A percentile compares a stretch with the other conserved stretches of the same genome.
These are phyloP conservation scores for Microcyclospora pomicola DNA, from an alignment of 2,329 filamentous ascomycete species.

Conservation along the genomic window DNA sequence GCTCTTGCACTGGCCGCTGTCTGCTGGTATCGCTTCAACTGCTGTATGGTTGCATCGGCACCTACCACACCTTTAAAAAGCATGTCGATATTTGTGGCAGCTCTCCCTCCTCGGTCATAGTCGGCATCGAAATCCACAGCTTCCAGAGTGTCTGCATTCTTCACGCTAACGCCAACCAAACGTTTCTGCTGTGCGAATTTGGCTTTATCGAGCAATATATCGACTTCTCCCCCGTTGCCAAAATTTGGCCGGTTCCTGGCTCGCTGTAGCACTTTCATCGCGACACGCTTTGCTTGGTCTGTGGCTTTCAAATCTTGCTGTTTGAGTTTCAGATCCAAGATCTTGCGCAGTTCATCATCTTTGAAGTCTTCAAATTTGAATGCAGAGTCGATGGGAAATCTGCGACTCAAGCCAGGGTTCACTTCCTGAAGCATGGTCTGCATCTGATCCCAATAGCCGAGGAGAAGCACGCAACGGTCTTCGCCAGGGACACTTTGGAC, in stretches of 20 bases:
- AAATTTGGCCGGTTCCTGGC: constrained; percentile 52
- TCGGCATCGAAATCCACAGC: constrained; percentile 46
- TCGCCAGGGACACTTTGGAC: constrained; percentile 57
- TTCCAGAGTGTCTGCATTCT: constrained; percentile 24
- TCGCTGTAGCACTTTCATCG: constrained; percentile 46
- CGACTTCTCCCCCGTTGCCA: constrained; percentile 61
- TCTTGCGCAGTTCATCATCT: constrained; percentile 41
- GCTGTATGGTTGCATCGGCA: constrained; percentile 38
- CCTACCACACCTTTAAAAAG: constrained; percentile 49
- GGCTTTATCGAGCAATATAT: constrained; percentile 48
- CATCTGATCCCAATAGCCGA: constrained; percentile 60
- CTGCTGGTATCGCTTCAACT: constrained; percentile 42
- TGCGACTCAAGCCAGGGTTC: constrained; percentile 54
- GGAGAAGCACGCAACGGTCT: constrained; percentile 56
- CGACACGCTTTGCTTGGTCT: constrained; percentile 38
- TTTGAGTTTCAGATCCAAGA: constrained; percentile 51
- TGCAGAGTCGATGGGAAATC: constrained; percentile 50
- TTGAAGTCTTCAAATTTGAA: constrained; percentile 59
- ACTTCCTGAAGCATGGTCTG: constrained; percentile 58
- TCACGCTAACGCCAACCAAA: constrained; percentile 10
- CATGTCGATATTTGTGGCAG: constrained; percentile 35
- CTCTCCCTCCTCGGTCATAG: constrained; percentile 38
- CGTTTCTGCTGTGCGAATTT: constrained; percentile 40
- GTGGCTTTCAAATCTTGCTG: constrained; percentile 41
- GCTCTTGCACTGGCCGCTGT: constrained; percentile 38